Percentiles rank a stretch among this genome's conserved stretches.
Conservation (phyloP, 441 rosid species). For the Arabidopsis lyrata region DNA sequence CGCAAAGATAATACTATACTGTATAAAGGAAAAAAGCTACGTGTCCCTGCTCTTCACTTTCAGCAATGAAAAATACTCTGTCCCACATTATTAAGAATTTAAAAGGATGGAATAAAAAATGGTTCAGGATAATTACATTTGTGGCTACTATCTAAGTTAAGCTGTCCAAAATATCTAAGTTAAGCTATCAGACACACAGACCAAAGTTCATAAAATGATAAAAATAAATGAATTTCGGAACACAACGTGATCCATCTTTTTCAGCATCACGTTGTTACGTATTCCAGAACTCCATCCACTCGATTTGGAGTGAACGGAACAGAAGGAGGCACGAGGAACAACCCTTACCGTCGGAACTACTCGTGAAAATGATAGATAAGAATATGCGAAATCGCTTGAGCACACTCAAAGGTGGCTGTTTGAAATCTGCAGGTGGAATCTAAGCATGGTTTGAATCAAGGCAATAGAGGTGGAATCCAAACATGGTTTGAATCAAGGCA, state of each 20-base stretch:
- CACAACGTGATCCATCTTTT: conserved; percentile 34
- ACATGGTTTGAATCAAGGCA: no score
- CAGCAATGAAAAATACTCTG: conserved; percentile 7
- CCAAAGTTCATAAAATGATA: conserved; percentile 24
- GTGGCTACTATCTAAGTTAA: conserved; percentile 37
- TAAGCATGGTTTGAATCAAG: no score
- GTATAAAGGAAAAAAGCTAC: not conserved
- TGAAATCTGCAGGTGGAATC: no score
- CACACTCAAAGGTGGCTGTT: no score
- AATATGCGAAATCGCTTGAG: no score
- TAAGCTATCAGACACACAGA: conserved; percentile 44
- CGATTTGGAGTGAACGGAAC: no score
- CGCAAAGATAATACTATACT: not conserved
- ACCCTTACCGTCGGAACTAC: no score
- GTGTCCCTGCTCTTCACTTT: conserved; percentile 22
- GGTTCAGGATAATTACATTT: conserved; percentile 33
- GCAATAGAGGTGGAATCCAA: no score
- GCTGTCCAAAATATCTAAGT: conserved; percentile 57
- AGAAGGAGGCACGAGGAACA: no score
- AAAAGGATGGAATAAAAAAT: conserved; percentile 5
- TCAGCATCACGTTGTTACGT: conserved; percentile 3
- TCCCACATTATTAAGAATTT: conserved; percentile 24
- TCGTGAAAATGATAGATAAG: no score
- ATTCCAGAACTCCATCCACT: no score
- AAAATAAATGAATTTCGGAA: conserved; percentile 6